Evolutionary conservation across 1,139 yeast species (phyloP).

Genomic region (Candida neerlandica): DNA sequence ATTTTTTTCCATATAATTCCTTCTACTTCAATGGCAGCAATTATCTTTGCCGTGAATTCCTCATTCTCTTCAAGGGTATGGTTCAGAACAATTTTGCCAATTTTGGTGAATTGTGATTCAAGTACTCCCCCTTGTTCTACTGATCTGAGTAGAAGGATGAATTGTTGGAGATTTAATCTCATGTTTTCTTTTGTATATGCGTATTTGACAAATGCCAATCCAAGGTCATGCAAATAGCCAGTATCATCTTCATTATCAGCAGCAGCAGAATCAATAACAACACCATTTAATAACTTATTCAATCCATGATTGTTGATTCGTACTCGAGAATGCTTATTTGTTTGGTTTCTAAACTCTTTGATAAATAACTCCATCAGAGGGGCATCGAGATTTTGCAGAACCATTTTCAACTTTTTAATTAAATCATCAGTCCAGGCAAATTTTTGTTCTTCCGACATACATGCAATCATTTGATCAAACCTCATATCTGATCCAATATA

Average conservation of each 20-base stretch:
- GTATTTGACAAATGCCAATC: neutral
- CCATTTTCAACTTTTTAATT: slow-evolving; percentile 5
- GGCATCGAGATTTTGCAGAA: slow-evolving; percentile 5
- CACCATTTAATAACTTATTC: neutral
- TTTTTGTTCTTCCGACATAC: slow-evolving; percentile 13
- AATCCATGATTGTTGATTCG: neutral
- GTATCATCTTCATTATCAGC: neutral
- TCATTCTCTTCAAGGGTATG: slow-evolving; percentile 2
- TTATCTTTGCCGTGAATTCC: neutral
- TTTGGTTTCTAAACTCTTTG: slow-evolving; percentile 5
- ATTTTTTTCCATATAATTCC: neutral
- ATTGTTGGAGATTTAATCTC: neutral
- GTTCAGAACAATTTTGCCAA: neutral
- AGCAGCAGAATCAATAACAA: neutral
- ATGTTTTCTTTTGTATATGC: neutral
- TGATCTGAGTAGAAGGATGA: neutral
- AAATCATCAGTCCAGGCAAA: slow-evolving; percentile 11
- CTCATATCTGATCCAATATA: neutral
- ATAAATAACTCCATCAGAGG: slow-evolving; percentile 5
- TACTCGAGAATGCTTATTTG: neutral
- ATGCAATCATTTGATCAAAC: slow-evolving; percentile 12
- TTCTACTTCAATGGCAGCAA: neutral
- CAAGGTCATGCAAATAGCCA: slow-evolving; percentile 1
- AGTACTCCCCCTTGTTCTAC: neutral
- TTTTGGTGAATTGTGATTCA: neutral